Evolutionary conservation across 345 rosid species (phyloP).

Genomic region (thale cress (Arabidopsis thaliana)): TAIR10.1 NC_003076.8:26217501-26218000

Average conservation of each 20-base stretch:
- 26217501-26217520: constrained; percentile 50
- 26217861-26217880: constrained; percentile 31
- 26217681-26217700: constrained; percentile 49
- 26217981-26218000: constrained; percentile 29
- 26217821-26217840: constrained; percentile 24
- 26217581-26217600: constrained; percentile 43
- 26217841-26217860: constrained; percentile 37
- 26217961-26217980: constrained; percentile 1
- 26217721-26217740: constrained; percentile 40
- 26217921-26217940: constrained; percentile 35
- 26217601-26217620: constrained; percentile 32
- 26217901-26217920: constrained; percentile 17
- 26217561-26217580: constrained; percentile 27
- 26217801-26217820: constrained; percentile 31
- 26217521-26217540: constrained; percentile 42
- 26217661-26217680: constrained; percentile 33
- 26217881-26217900: constrained; percentile 28
- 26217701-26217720: constrained; percentile 21
- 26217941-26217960: constrained; percentile 25
- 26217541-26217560: constrained; percentile 39
- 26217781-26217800: constrained; percentile 45
- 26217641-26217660: constrained; percentile 47
- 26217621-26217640: constrained; percentile 49
- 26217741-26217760: constrained; percentile 48
- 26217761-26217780: constrained; percentile 44